These are phyloP conservation scores for Pleurotus ostreatus DNA, from an alignment of 768 basidiomycete genomes.

Conservation along the genomic window DNA sequence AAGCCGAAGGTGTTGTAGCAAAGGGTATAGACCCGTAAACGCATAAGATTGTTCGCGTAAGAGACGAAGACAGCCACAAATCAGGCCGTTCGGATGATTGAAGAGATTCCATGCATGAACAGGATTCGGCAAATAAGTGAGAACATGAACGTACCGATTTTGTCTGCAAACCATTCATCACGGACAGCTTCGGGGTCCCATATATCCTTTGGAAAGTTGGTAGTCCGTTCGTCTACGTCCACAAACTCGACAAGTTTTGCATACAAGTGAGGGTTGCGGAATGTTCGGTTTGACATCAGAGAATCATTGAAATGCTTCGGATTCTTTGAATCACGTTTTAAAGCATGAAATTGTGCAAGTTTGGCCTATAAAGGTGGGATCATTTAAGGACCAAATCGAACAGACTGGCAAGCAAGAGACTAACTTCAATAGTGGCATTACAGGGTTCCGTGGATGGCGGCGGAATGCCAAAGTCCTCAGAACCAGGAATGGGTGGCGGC, in stretches of 20 bases:
- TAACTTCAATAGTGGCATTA: conserved; percentile 61
- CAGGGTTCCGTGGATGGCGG: conserved; percentile 48
- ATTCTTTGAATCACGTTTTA: conserved; percentile 58
- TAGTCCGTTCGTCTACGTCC: conserved; percentile 83
- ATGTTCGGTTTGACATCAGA: conserved; percentile 87
- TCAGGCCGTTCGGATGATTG: background rate
- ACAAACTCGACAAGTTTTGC: conserved; percentile 93
- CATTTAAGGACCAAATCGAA: background rate
- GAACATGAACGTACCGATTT: conserved; percentile 59
- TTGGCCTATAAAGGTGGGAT: conserved; percentile 53
- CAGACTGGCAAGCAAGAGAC: conserved; percentile 9
- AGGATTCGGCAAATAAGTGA: background rate
- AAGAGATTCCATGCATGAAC: conserved; percentile 23
- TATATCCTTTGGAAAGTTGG: conserved; percentile 68
- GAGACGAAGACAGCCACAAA: background rate
- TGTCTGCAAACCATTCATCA: conserved; percentile 72
- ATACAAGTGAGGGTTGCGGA: conserved; percentile 96
- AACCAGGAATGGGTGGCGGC: conserved; percentile 61
- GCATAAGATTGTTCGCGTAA: background rate
- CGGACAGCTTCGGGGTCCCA: conserved; percentile 71
- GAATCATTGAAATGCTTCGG: conserved; percentile 95
- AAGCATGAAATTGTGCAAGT: conserved; percentile 68
- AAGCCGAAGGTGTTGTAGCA: conserved; percentile 13
- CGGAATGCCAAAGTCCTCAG: conserved; percentile 78
- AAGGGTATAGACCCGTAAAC: too few species aligned